Conservation (phyloP, 148 eudicot genomes). For the Simmondsia chinensis region DNA sequence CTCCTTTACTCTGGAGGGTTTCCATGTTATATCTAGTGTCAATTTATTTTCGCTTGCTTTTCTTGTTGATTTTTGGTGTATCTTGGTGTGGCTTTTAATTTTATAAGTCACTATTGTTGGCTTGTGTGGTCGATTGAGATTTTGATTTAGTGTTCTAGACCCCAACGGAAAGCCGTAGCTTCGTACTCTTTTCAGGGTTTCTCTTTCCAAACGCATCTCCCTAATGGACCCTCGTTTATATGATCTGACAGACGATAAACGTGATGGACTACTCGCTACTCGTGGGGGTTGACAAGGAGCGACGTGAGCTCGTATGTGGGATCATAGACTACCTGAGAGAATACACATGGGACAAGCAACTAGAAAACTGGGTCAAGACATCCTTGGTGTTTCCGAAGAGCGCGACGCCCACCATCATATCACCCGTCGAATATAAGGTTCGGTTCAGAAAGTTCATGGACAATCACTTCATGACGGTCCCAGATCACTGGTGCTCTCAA, state of each 20-base stretch:
- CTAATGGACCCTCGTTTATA: constrained; percentile 7
- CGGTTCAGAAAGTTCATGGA: constrained; percentile 88
- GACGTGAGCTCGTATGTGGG: constrained; percentile 70
- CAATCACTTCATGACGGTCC: constrained; percentile 70
- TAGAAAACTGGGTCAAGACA: constrained; percentile 89
- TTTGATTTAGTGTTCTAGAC: no score
- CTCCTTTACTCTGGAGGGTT: no score
- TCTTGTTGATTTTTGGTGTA: no score
- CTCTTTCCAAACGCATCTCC: no score
- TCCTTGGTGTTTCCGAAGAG: constrained; percentile 78
- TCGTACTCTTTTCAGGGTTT: no score
- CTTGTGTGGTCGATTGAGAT: no score
- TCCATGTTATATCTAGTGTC: no score
- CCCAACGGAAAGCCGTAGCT: no score
- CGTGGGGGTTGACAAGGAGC: constrained; percentile 74
- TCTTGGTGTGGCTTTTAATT: no score
- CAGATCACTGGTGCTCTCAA: constrained; percentile 85
- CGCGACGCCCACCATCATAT: constrained; percentile 66
- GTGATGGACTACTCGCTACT: constrained; percentile 97
- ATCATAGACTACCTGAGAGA: constrained; percentile 87
- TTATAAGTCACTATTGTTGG: no score
- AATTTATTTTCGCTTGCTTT: no score
- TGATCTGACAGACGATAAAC: constrained; percentile 56
- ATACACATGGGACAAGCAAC: constrained; percentile 93
- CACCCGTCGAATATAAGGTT: constrained; percentile 75